Evolutionary conservation across 2,329 filamentous ascomycete genomes (phyloP), one percentile per base, ranked within the genome.

Genomic region (Didymella lethalis): DNA sequence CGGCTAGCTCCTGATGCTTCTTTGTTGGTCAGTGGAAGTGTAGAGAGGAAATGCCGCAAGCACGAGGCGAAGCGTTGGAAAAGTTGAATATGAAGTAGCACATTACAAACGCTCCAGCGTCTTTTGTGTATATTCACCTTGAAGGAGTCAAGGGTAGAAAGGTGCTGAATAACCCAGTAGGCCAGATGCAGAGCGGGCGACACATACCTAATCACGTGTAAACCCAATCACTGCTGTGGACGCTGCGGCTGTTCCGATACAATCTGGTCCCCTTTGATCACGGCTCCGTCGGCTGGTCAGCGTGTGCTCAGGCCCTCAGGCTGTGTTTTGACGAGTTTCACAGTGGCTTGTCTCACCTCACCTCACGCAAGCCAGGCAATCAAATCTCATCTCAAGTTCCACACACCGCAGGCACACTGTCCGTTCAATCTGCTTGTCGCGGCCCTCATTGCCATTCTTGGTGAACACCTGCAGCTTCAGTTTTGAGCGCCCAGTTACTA

Each of bases 1-100:
- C 45, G 71, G 67, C 57, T 82, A 82, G 56, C 75, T 77, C n/a
- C 18, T 6, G 8, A 20, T 40, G n/a, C n/a, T 40, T 20, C 32
- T 36, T 36, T 16, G 32, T 16, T 36, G 32, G 32, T 7, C 32
- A 36, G 36, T 20, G 8, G 36, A 20, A 40, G 36, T 40, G 20
- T 10, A 20, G 11, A 40, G 36, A 40, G 7, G n/a, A 8, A 20
- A 11, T 11, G 36, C 36, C 18, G 36, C 36, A 7, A 18, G 36
- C 16, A 20, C n/a, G 36, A 40, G 36, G 36, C 36, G 36, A 40
- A 18, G n/a, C 32, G n/a, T 16, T n/a, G 32, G 16, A 7, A 16
- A 36, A 36, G 16, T 16, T 36, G 7, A 36, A 36, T 16, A 4
- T 8, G 73, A 64, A 32, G 82, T 71, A 4, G 32, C 18, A 40